Evolutionary conservation across 164 flowering plant species (phyloP).

Genomic region (Annona cherimola): DNA sequence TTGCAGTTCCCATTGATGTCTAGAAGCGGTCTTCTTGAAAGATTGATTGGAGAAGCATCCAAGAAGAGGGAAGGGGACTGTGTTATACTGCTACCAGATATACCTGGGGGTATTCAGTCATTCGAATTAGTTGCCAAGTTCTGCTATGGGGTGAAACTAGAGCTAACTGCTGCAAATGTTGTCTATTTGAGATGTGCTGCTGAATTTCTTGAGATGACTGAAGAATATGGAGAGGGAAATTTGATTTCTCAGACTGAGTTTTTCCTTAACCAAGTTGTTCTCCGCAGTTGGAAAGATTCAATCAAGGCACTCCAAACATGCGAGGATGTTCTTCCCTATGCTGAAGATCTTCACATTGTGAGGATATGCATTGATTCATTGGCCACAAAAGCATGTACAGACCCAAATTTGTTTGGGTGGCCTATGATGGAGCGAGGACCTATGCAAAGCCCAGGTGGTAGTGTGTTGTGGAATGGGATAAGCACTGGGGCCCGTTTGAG

Average conservation of each 20-base stretch:
- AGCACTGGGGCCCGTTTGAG: conserved; percentile 84
- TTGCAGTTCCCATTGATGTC: conserved; percentile 90
- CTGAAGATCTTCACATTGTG: conserved; percentile 63
- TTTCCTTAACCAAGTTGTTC: conserved; percentile 73
- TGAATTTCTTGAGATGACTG: conserved; percentile 80
- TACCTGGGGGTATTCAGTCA: conserved; percentile 79
- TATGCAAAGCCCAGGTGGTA: conserved; percentile 91
- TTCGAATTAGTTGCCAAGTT: conserved; percentile 88
- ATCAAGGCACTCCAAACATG: conserved; percentile 72
- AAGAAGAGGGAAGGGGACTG: conserved; percentile 46
- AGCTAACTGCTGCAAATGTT: conserved; percentile 78
- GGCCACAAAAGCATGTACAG: conserved; percentile 67
- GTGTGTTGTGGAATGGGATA: conserved; percentile 89
- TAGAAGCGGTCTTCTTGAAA: conserved; percentile 78
- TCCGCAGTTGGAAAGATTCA: conserved; percentile 79
- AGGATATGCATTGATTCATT: conserved; percentile 69
- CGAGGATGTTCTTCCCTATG: conserved; percentile 59
- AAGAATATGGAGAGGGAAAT: conserved; percentile 82
- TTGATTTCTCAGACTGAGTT: conserved; percentile 61
- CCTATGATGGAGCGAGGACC: conserved; percentile 73
- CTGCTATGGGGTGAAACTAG: conserved; percentile 89
- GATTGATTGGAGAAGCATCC: conserved; percentile 60
- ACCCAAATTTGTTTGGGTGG: conserved; percentile 84
- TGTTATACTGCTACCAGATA: conserved; percentile 43
- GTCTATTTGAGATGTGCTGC: conserved; percentile 78